Evolutionary conservation across 371 early-diverging fungal species (phyloP).

Genomic region (Circinella umbellata): DNA sequence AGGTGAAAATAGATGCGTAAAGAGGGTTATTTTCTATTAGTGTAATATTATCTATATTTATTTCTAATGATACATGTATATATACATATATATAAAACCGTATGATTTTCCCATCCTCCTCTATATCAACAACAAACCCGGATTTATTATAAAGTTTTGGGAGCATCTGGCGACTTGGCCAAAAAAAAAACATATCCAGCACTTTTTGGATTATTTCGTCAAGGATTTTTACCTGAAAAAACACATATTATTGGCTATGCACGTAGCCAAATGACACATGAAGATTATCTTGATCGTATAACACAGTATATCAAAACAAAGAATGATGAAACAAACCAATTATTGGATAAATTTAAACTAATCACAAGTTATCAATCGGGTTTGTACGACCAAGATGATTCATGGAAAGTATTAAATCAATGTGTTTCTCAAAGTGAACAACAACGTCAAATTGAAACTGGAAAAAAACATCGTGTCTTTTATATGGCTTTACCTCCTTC

Average conservation of each 20-base stretch:
- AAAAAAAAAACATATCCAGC: constrained; percentile 99
- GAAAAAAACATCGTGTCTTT: constrained; percentile 64
- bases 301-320: constrained; percentile 75
- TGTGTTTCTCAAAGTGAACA: constrained; percentile 59
- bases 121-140: neutral
- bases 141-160: constrained; percentile 67
- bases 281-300: constrained; percentile 82
- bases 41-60: too few species aligned
- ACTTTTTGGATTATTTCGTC: constrained; percentile 82
- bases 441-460: constrained; percentile 27
- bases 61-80: too few species aligned
- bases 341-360: constrained; percentile 73
- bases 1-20: neutral
- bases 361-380: constrained; percentile 89
- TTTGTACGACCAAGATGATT: constrained; percentile 84
- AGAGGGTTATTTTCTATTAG: too few species aligned
- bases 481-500: constrained; percentile 98
- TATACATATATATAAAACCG: neutral
- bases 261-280: constrained; percentile 80
- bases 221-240: constrained; percentile 75
- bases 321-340: constrained; percentile 14
- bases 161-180: constrained; percentile 93
- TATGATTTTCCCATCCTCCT: neutral
- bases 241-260: constrained; percentile 94
- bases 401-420: constrained; percentile 70